Base-by-base conservation (phyloP, 495 filamentous ascomycete species). In the Xylaria flabelliformis region DNA sequence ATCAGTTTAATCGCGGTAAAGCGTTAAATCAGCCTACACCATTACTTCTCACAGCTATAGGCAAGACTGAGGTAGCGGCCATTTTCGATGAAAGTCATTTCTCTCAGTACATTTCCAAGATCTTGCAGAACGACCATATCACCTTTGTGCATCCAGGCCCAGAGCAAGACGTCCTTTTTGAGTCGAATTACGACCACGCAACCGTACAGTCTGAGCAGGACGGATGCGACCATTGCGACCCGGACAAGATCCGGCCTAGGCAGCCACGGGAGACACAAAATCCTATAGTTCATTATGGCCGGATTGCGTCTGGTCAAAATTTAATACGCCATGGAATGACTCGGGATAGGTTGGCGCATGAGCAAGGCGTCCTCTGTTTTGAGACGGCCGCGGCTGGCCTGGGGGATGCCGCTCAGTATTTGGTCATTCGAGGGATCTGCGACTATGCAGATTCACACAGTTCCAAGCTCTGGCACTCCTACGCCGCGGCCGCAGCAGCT, bases 361-460 rank as follows among this genome's bases (percentile, higher is more conserved):
- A 74, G 53, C 50, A 71, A 44, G 71, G 67, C 26, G 75, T 82
- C 24, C 21, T 80, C 7, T 82, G 77, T 56, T 80, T 81, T 70
- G 79, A 81, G 44, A 80, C 80, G 74, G 80, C 78, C 73, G 79
- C 75, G 2, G 80, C 77, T 24, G 74, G 81, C 15, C 6, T 82
- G 10, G 74, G 74, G 70, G 68, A 74, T 41, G 66, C 50, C 24
- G 53, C 75, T 17, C 72, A 71, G n/a, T 80, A 74, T 64, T 61
- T 81, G 4, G 73, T 77, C 5, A 80, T 83, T 42, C 73, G 75
- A 19, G 81, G 81, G 1, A 79, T 83, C 26, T 81, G 70, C 41
- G 77, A 83, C 66, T 82, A 83, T 67, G 68, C 74, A 0, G 81
- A 83, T 67, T 74, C 74, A 4, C 80, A 81, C 62, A 82, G 80